Base-by-base conservation (phyloP, 2,329 filamentous ascomycete species). In the Diplodia scrobiculata region DNA sequence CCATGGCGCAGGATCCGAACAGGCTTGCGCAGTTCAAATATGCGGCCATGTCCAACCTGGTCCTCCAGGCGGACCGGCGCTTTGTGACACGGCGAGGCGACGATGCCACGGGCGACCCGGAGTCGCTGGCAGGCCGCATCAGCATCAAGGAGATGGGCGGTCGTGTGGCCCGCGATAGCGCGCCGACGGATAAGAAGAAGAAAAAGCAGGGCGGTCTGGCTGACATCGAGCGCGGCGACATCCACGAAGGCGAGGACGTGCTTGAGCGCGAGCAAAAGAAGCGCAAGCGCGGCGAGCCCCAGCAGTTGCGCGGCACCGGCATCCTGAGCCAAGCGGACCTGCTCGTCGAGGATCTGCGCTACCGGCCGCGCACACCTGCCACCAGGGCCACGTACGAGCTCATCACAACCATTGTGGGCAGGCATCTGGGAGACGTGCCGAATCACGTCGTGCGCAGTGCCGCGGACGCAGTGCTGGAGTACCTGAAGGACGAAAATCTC, bases 41-140 rank as follows among this genome's bases (percentile, higher is more conserved):
- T 87, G 92, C 92, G 88, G 92, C 91, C 79, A 98, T 99, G 95
- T 99, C 95, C 83, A 99, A 99, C 88, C 90, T 99, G 92, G 95
- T 99, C 77, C 91, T 99, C 87, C 95, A 99, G 91, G 93, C 92
- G 83, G 95, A 99, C 84, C 90, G 93, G 82, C 90, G 95, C 73
- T 98, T 99, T 78, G 90, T 96, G 73, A 92, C 92, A 70, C 89
- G 95, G 78, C 89, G 92, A 74, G 92, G 89, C 72, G 94, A 99
- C 80, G 96, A 99, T 82, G 89, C 92, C 70, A 98, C 94, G 62
- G 95, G 95, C 73, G 95, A 99, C 78, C 96, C 95, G 62, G 95
- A 99, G 82, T 99, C 96, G 67, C 87, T 99, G 67, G 96, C 95
- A 66, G 95, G 95, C 65, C 90, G 93, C 72, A 89, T 99, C 77